Evolutionary conservation across 202 grass and related monocot species (phyloP).

Genomic region (Digitaria exilis): DNA sequence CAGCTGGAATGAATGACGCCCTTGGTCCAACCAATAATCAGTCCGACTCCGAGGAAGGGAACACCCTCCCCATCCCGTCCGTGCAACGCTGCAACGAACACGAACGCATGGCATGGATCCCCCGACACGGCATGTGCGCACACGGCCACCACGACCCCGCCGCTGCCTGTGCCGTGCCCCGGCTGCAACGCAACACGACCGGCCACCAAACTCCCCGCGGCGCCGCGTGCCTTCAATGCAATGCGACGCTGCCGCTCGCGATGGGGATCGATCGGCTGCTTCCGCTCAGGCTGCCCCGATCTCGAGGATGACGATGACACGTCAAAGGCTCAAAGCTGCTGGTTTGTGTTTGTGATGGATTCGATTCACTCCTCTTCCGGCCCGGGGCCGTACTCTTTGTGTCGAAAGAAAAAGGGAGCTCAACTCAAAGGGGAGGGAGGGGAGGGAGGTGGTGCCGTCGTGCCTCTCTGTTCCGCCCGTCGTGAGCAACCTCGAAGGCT

Average conservation of each 20-base stretch:
- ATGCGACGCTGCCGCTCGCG: background rate
- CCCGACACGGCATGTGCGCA: conserved; percentile 33
- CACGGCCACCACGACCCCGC: background rate
- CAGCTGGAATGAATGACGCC: background rate
- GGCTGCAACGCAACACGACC: background rate
- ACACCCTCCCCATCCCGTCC: background rate
- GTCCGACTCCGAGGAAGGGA: background rate
- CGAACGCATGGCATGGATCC: background rate
- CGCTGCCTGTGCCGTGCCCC: background rate
- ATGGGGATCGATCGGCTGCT: background rate
- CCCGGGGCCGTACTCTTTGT: background rate
- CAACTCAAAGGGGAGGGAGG: background rate
- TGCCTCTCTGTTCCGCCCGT: no score
- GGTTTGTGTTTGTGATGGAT: background rate
- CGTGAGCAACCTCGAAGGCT: conserved; percentile 24
- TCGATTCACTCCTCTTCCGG: background rate
- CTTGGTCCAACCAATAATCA: background rate
- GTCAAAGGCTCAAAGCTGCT: conserved; percentile 17
- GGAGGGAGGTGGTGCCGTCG: background rate
- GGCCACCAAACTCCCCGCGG: background rate
- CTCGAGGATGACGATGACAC: background rate
- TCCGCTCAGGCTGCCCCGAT: background rate
- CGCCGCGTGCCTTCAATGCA: background rate
- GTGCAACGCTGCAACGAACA: no score
- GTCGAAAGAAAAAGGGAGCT: background rate